Base-by-base conservation (phyloP, 2,329 filamentous ascomycete genomes). In the Sordariomycetes sp. region DNA sequence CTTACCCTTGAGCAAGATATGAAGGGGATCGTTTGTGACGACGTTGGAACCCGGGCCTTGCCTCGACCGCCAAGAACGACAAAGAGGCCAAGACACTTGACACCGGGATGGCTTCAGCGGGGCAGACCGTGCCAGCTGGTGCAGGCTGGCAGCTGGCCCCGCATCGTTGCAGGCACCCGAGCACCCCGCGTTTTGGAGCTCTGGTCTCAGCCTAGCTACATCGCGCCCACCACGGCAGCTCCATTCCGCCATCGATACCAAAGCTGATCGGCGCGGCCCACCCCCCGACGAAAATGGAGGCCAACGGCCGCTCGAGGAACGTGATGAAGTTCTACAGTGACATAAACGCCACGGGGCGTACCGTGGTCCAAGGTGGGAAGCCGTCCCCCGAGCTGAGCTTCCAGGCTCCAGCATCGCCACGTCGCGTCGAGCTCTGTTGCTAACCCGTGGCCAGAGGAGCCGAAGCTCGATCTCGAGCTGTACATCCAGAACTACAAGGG, bases 401-500 rank as follows among this genome's bases (percentile, higher is more conserved):
- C n/a, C 25, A 18, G 12, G 25, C 20, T 12, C 2, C 34, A 37
- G 10, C 24, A 16, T 54, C 20, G 14, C 5, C 32, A 7, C 8
- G 1, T 20, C 22, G 35, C 18, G 40, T 14, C 7, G 40, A 37
- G 18, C 25, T 25, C 16, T n/a, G 20, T 57, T 60, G 51, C 32
- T 54, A 46, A 32, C n/a, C 24, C 32, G 14, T 53, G 55, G 22
- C 18, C 57, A 93, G 89, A 90, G 54, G 73, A 82, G 7, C 92
- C 93, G 11, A 96, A 93, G 68, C 87, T 97, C 64, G 94, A 97
- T 66, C 81, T 99, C 50, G 90, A 97, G 61, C 83, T 88, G 43
- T 97, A 97, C 71, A 88, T 96, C 55, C 80, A 87, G 63, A 96
- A 97, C 68, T 99, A 97, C 72, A 80, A 78, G 69, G 90, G 92